phyloP scores from a whole-genome alignment of 371 early-diverging fungal species.

The Apophysomyces ossiformis region DNA sequence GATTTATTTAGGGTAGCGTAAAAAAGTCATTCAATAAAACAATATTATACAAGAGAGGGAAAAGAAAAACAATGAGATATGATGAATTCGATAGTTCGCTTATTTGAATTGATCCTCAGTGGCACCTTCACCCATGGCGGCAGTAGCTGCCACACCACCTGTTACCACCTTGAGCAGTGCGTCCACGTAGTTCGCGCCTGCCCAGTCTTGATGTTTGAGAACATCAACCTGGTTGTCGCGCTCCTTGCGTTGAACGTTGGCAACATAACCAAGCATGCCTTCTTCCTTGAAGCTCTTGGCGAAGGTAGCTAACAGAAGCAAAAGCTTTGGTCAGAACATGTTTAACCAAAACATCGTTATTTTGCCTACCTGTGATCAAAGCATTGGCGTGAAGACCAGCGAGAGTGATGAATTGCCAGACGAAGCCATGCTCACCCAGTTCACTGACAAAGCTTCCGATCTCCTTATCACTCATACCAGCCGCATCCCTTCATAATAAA shows the following conservation, averaged over 20 bases:
- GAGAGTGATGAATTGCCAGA: conserved; percentile 99
- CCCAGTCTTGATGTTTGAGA: conserved; percentile 97
- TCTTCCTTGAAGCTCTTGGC: conserved; percentile 87
- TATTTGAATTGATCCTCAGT: conserved; percentile 80
- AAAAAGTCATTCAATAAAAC: too few species aligned
- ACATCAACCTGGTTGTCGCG: conserved; percentile 92
- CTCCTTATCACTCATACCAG: conserved; percentile 91
- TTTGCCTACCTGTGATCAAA: conserved; percentile 51
- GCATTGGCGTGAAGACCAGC: conserved; percentile 98
- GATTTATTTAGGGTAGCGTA: too few species aligned
- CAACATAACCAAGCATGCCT: conserved; percentile 97
- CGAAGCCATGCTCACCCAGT: conserved; percentile 90
- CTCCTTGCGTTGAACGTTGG: conserved; percentile 94
- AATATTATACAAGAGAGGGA: too few species aligned
- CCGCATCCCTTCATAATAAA: conserved; percentile 70
- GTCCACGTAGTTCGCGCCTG: conserved; percentile 96
- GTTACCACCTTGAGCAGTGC: conserved; percentile 90
- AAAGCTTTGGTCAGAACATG: not conserved
- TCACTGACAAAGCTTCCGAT: conserved; percentile 83
- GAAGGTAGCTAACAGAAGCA: conserved; percentile 73
- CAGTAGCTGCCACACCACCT: conserved; percentile 94
- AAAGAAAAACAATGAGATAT: too few species aligned
- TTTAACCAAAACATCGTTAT: conserved; percentile 24
- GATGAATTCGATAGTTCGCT: not conserved
- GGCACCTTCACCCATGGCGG: conserved; percentile 97